Evolutionary conservation across 345 rosid species (phyloP).

Genomic region (Kernera saxatilis): DNA sequence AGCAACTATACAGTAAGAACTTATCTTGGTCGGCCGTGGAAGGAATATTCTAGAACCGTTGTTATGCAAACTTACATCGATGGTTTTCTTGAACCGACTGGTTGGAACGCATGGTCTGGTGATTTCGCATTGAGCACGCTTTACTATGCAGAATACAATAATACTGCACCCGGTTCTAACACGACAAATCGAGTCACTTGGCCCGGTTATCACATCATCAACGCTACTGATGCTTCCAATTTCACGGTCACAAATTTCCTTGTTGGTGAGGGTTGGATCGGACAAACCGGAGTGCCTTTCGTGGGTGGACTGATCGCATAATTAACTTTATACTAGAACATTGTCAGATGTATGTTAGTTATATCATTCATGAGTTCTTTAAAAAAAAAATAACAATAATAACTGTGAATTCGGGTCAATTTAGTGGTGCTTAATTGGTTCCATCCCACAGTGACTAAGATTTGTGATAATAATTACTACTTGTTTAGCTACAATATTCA

Average conservation of each 20-base stretch:
- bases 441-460: not conserved
- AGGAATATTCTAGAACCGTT: constrained; percentile 73
- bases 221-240: constrained; percentile 57
- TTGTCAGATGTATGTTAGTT: not conserved
- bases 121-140: constrained; percentile 61
- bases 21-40: constrained; percentile 90
- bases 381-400: too few relatives aligned
- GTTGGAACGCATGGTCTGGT: constrained; percentile 70
- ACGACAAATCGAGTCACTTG: constrained; percentile 60
- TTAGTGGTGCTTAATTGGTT: constrained; percentile 11
- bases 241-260: constrained; percentile 61
- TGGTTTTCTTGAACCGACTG: constrained; percentile 50
- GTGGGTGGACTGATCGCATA: constrained; percentile 30
- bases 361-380: constrained; percentile 18
- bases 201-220: constrained; percentile 62
- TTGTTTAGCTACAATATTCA: not conserved
- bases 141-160: constrained; percentile 72
- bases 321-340: not conserved
- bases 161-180: constrained; percentile 66
- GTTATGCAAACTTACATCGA: constrained; percentile 55
- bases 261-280: constrained; percentile 63
- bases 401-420: constrained; percentile 1
- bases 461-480: not conserved
- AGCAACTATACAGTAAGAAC: constrained; percentile 41
- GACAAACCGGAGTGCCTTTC: constrained; percentile 58